phyloP scores from a whole-genome alignment of 1,139 yeast genomes.

The Diutina rugosa region DNA sequence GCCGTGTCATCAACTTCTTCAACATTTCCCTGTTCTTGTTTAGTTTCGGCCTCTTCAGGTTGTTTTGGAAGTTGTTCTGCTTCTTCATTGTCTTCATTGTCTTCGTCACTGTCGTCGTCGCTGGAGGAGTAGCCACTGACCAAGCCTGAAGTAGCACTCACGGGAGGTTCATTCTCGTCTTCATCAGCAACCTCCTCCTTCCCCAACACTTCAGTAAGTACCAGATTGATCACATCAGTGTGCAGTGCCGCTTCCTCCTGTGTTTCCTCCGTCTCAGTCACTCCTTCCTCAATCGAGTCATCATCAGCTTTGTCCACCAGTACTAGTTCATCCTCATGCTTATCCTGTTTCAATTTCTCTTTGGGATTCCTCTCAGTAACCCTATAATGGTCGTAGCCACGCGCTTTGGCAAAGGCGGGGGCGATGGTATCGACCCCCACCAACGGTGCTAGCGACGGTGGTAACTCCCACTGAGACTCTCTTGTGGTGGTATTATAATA shows the following conservation, averaged over 20 bases:
- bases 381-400: neutral
- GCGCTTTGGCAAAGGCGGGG: neutral
- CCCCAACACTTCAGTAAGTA: neutral
- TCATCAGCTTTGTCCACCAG: no score
- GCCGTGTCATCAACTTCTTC: slow-evolving; percentile 3
- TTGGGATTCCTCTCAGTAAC: neutral
- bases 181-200: neutral
- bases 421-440: neutral
- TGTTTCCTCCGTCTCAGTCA: neutral
- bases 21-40: slow-evolving; percentile 3
- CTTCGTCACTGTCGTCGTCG: slow-evolving; percentile 1
- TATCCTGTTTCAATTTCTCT: neutral
- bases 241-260: neutral
- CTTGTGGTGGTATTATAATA: neutral
- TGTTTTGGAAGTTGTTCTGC: neutral
- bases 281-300: neutral
- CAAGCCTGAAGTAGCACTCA: neutral
- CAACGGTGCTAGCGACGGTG: neutral
- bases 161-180: neutral
- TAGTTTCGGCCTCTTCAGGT: neutral
- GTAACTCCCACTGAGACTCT: neutral
- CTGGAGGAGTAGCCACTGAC: slow-evolving; percentile 2
- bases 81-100: neutral
- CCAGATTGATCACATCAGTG: neutral
- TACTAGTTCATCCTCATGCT: neutral